A percentile compares a stretch with the other conserved stretches of the same genome.
Evolutionary conservation across 192 early-diverging fungal species (phyloP).

Genomic region (Backusella morwellensis): DNA sequence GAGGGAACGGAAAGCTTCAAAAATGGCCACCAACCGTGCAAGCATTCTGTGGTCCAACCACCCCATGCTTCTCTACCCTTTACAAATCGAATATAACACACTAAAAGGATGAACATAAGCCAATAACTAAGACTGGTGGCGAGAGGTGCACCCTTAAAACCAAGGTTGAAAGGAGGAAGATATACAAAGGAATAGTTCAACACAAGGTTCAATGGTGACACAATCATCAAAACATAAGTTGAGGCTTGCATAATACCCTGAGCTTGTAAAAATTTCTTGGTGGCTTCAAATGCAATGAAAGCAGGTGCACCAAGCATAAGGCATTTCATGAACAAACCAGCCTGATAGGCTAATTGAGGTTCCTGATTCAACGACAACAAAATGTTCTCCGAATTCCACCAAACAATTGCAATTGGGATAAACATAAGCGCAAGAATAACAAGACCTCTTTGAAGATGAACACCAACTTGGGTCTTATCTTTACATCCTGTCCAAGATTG

Average conservation of each 20-base stretch:
- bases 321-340: slow-evolving; percentile 64
- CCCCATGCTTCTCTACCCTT: slow-evolving; percentile 82
- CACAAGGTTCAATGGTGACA: slow-evolving; percentile 69
- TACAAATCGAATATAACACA: slow-evolving; percentile 62
- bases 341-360: slow-evolving; percentile 58
- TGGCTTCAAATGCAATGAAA: slow-evolving; percentile 78
- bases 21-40: slow-evolving; percentile 58
- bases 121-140: slow-evolving; percentile 77
- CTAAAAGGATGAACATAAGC: slow-evolving; percentile 62
- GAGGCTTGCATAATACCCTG: slow-evolving; percentile 91
- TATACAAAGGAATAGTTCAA: slow-evolving; percentile 85
- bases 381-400: slow-evolving; percentile 69
- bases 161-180: slow-evolving; percentile 61
- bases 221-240: slow-evolving; percentile 69
- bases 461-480: slow-evolving; percentile 66
- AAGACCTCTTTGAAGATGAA: slow-evolving; percentile 78
- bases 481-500: slow-evolving; percentile 68
- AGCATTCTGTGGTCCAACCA: slow-evolving; percentile 74
- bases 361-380: slow-evolving; percentile 78
- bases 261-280: slow-evolving; percentile 84
- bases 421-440: slow-evolving; percentile 69
- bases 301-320: slow-evolving; percentile 74
- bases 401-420: slow-evolving; percentile 67
- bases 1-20: slow-evolving; percentile 77
- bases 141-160: slow-evolving; percentile 83